Evolutionary conservation across 2,329 filamentous ascomycete species (phyloP).

Genomic region (Geosmithia putterillii): DNA sequence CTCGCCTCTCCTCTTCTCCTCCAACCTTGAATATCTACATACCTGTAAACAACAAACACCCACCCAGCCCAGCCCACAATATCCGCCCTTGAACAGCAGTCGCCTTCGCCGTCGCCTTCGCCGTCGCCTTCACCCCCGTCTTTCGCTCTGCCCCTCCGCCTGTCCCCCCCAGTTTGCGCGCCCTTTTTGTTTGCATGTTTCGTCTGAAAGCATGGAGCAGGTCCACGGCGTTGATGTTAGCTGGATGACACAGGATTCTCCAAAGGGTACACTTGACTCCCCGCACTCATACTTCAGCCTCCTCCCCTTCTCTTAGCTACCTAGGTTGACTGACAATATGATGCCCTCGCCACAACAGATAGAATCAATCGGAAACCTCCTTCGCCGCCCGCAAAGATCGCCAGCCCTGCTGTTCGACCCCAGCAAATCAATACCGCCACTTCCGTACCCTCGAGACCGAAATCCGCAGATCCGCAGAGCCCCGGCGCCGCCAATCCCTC

Average conservation of each 20-base stretch:
- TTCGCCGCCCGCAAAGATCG: slow-evolving; percentile 11
- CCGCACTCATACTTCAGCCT: slow-evolving; percentile 6
- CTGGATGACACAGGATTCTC: slow-evolving; percentile 74
- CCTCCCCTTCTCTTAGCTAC: not conserved
- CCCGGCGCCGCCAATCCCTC: slow-evolving; percentile 8
- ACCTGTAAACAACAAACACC: too few relatives aligned
- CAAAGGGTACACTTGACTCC: slow-evolving; percentile 54
- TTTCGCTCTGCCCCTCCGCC: slow-evolving; percentile 1
- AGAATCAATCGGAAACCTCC: slow-evolving; percentile 17
- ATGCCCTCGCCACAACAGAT: slow-evolving; percentile 9
- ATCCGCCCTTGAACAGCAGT: too few relatives aligned
- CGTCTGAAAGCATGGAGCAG: slow-evolving; percentile 52
- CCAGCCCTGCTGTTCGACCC: slow-evolving; percentile 16
- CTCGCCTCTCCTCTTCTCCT: not conserved
- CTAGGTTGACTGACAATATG: not conserved
- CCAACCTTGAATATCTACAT: too few relatives aligned
- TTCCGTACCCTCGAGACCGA: not conserved
- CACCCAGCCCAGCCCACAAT: too few relatives aligned
- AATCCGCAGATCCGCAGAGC: not conserved
- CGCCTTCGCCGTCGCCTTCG: too few relatives aligned
- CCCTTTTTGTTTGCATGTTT: not conserved
- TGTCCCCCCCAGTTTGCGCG: not conserved
- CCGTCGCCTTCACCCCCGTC: too few relatives aligned
- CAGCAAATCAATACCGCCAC: slow-evolving; percentile 5
- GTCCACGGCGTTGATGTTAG: slow-evolving; percentile 76